Conservation (phyloP, 108 stramenopile genomes). For the Epipyxis sp. region DNA sequence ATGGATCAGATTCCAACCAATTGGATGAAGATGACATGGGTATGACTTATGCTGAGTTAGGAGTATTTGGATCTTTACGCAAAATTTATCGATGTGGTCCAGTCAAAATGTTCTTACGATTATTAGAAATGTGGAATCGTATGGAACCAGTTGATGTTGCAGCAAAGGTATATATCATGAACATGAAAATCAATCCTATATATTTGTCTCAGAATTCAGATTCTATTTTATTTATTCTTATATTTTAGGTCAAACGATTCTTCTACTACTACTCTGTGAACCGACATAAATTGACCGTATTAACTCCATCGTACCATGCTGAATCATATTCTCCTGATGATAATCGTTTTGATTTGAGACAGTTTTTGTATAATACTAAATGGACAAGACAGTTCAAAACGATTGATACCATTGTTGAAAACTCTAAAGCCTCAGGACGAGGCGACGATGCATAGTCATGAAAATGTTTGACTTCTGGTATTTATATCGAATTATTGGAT, state of each 20-base stretch:
- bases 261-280: conserved; percentile 90
- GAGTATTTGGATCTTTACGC: conserved; percentile 82
- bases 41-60: conserved; percentile 94
- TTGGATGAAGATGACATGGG: conserved; percentile 98
- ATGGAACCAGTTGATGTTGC: conserved; percentile 72
- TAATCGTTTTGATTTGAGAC: conserved; percentile 95
- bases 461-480: too few relatives aligned
- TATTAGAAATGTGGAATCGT: conserved; percentile 71
- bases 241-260: conserved; percentile 66
- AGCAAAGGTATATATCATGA: conserved; percentile 65
- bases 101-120: conserved; percentile 84
- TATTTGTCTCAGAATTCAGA: too few relatives aligned
- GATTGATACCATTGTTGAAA: conserved; percentile 59
- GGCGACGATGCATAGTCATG: too few relatives aligned
- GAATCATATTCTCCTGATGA: conserved; percentile 95
- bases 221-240: too few relatives aligned
- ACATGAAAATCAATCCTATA: background rate
- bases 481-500: too few relatives aligned
- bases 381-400: conserved; percentile 83
- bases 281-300: conserved; percentile 96
- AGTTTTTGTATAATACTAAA: conserved; percentile 81
- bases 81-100: conserved; percentile 87
- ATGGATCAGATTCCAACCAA: conserved; percentile 64
- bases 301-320: conserved; percentile 97
- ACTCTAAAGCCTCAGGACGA: background rate